Evolutionary conservation across 176 grass and related monocot species (phyloP), one percentile per base, ranked within the genome.

Genomic region (Aegilops longissima): DNA sequence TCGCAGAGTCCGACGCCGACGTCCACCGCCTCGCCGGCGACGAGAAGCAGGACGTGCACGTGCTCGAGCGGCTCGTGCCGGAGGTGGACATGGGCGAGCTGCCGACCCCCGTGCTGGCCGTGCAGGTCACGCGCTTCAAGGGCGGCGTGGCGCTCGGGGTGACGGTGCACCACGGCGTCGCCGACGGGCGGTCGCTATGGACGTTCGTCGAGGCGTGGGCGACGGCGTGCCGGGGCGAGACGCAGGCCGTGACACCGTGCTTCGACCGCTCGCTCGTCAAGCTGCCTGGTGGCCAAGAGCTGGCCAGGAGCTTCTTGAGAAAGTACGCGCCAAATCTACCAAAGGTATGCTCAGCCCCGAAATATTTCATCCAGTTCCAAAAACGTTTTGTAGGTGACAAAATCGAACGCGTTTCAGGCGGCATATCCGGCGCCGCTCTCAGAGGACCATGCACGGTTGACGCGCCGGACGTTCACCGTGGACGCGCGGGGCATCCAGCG

Each of bases 41-140:
- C 72, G 86, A 81, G 67, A 79, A 69, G 52, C 83, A 79, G 8
- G 86, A 92, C 70, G 24, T 83, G 38, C 31, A 12, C 4, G 44
- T 83, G n/a, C 61, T 92, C 25, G 67, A 62, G 66, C 64, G 14
- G 62, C 86, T 92, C 44, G 88, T 85, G 35, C 87, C 86, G 2
- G 66, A 86, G 45, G n/a, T 85, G 34, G 81, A 85, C 39, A 85
- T 85, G 87, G 8, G n/a, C 24, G 10, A 65, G 70, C 54, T 95
- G 27, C 93, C 93, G 5, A 64, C 84, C 18, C 17, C 88, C 25
- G 25, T 90, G n/a, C 81, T 89, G 52, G 88, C 90, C 4, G 75
- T 90, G 86, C 90, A 95, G 76, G 89, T 68, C 56, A 95, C 80
- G 39, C 80, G 79, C 1, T 33, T 90, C 29, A 23, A 5, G 12